These are phyloP conservation scores for Candida ovalis DNA, from an alignment of 805 yeast genomes.

Conservation along the genomic window DNA sequence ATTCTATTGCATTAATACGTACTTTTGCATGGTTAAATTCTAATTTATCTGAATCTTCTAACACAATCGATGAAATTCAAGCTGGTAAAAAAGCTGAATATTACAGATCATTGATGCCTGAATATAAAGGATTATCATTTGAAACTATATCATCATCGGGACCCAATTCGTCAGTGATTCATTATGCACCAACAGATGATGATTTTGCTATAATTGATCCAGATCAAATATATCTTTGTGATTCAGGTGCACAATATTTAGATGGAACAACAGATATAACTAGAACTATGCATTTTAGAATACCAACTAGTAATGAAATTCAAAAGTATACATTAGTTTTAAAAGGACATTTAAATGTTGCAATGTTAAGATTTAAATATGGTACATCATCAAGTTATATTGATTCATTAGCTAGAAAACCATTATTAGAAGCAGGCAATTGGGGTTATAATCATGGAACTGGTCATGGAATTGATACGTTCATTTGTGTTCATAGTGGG, in stretches of 20 bases:
- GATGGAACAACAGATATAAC: slow-evolving; percentile 98
- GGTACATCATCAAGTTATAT: slow-evolving; percentile 72
- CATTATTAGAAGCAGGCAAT: slow-evolving; percentile 69
- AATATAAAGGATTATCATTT: slow-evolving; percentile 67
- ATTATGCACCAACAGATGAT: slow-evolving; percentile 65
- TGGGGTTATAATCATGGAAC: slow-evolving; percentile 91
- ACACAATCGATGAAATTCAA: slow-evolving; percentile 51
- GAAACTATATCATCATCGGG: slow-evolving; percentile 78
- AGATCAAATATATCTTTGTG: slow-evolving; percentile 67
- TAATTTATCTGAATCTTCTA: slow-evolving; percentile 5
- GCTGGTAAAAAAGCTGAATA: slow-evolving; percentile 52
- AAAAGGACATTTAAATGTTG: slow-evolving; percentile 88
- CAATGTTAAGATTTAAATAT: slow-evolving; percentile 72
- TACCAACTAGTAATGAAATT: slow-evolving; percentile 54
- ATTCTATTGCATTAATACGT: slow-evolving; percentile 71
- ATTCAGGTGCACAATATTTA: slow-evolving; percentile 86
- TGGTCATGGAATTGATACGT: slow-evolving; percentile 96
- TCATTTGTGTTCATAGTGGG: slow-evolving; percentile 89
- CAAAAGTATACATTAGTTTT: slow-evolving; percentile 79
- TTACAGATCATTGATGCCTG: slow-evolving; percentile 37
- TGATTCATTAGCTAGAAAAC: slow-evolving; percentile 81
- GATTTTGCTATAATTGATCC: slow-evolving; percentile 61
- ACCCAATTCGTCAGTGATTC: slow-evolving; percentile 70
- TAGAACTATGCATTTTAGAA: slow-evolving; percentile 69
- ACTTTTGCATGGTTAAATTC: slow-evolving; percentile 80